A percentile compares a stretch with the other conserved stretches of the same genome.
Conservation (phyloP, 176 grass and related monocot species). For the Eragrostis curvula region DNA sequence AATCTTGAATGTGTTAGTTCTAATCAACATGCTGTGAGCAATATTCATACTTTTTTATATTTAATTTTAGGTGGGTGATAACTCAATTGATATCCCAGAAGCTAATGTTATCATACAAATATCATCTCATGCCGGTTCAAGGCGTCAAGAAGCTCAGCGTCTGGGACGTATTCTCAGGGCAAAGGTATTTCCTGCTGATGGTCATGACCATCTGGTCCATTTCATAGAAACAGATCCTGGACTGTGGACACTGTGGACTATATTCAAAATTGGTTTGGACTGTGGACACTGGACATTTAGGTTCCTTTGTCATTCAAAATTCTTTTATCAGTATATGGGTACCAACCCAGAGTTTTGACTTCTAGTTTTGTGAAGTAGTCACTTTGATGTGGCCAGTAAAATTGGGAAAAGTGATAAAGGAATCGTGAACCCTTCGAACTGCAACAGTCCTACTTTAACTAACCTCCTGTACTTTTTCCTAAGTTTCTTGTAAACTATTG, state of each 20-base stretch:
- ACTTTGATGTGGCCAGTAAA: background rate
- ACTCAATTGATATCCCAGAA: conserved; percentile 98
- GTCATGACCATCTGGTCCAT: background rate
- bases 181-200: conserved; percentile 58
- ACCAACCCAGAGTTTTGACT: background rate
- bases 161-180: conserved; percentile 99
- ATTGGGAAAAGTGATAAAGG: conserved; percentile 3
- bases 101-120: conserved; percentile 99
- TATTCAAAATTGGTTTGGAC: conserved; percentile 30
- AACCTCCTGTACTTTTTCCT: conserved; percentile 18
- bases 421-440: conserved; percentile 3
- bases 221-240: conserved; percentile 4
- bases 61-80: conserved; percentile 88
- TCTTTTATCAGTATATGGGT: background rate
- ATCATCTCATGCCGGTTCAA: conserved; percentile 96
- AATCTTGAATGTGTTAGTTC: conserved; percentile 2
- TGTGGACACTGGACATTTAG: background rate
- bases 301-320: background rate
- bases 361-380: conserved; percentile 10
- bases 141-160: conserved; percentile 98
- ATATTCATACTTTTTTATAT: conserved; percentile 29
- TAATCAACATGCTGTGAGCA: background rate
- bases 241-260: background rate
- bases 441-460: background rate
- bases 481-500: conserved; percentile 12